phyloP scores from a whole-genome alignment of 305 asterid species.

The Caryopteris hybrid region DNA sequence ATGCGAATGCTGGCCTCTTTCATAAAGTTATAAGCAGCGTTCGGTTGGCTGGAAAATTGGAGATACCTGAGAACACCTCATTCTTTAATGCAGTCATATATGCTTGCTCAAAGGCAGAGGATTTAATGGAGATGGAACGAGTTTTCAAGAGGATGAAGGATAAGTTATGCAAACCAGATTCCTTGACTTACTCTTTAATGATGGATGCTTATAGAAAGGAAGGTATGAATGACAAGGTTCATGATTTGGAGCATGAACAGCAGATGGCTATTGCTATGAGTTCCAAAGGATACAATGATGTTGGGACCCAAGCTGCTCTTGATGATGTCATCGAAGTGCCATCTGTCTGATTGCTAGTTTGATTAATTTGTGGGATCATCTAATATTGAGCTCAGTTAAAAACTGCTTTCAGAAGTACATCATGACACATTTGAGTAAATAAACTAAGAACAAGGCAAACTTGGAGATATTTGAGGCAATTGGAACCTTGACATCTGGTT shows the following conservation, averaged over 20 bases:
- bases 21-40: slow-evolving; percentile 77
- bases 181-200: slow-evolving; percentile 61
- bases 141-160: slow-evolving; percentile 86
- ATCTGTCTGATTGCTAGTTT: slow-evolving; percentile 7
- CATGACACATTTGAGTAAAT: background rate
- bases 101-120: slow-evolving; percentile 84
- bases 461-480: background rate
- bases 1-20: slow-evolving; percentile 74
- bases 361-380: background rate
- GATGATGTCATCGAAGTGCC: slow-evolving; percentile 10
- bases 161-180: slow-evolving; percentile 53
- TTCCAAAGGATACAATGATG: slow-evolving; percentile 21
- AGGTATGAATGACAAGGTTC: slow-evolving; percentile 76
- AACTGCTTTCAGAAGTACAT: slow-evolving; percentile 2
- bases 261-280: slow-evolving; percentile 22
- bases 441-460: slow-evolving; percentile 4
- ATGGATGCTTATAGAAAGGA: slow-evolving; percentile 75
- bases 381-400: background rate
- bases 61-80: slow-evolving; percentile 78
- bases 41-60: slow-evolving; percentile 73
- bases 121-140: slow-evolving; percentile 88
- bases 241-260: slow-evolving; percentile 69
- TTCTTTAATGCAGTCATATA: slow-evolving; percentile 73
- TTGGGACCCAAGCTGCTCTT: slow-evolving; percentile 24
- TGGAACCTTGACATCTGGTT: background rate